A percentile compares a stretch with the other conserved stretches of the same genome.
Conservation (phyloP, 352 stramenopile genomes). For the Phytophthora macrochlamydospora region DNA sequence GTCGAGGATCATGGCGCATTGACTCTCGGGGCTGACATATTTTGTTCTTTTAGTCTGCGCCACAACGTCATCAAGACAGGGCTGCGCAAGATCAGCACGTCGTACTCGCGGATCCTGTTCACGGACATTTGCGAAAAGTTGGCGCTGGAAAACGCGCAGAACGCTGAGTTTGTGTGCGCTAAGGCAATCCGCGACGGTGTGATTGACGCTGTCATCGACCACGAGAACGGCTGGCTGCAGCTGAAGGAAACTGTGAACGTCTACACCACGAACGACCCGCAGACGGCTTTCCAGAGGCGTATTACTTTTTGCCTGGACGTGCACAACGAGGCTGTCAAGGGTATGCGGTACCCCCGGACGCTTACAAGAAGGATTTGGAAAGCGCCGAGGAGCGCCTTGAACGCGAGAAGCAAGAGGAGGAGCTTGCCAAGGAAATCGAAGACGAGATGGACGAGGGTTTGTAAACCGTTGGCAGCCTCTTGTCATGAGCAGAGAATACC, state of each 20-base stretch:
- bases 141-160: constrained; percentile 91
- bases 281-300: constrained; percentile 95
- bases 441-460: constrained; percentile 96
- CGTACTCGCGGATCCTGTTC: constrained; percentile 93
- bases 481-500: constrained; percentile 4
- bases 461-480: constrained; percentile 25
- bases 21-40: not conserved
- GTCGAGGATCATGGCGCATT: not conserved
- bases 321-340: constrained; percentile 98
- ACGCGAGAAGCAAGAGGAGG: constrained; percentile 93
- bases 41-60: constrained; percentile 69
- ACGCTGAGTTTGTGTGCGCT: constrained; percentile 97
- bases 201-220: constrained; percentile 98
- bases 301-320: constrained; percentile 99
- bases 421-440: constrained; percentile 97
- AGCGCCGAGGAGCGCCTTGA: constrained; percentile 90
- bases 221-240: constrained; percentile 94
- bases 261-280: constrained; percentile 94
- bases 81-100: constrained; percentile 96
- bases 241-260: constrained; percentile 88
- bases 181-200: constrained; percentile 99
- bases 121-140: constrained; percentile 94
- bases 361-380: constrained; percentile 97
- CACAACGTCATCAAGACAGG: constrained; percentile 99
- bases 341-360: constrained; percentile 98